Base-by-base conservation (phyloP, 805 yeast species). In the Ogataea wickerhamii region DNA sequence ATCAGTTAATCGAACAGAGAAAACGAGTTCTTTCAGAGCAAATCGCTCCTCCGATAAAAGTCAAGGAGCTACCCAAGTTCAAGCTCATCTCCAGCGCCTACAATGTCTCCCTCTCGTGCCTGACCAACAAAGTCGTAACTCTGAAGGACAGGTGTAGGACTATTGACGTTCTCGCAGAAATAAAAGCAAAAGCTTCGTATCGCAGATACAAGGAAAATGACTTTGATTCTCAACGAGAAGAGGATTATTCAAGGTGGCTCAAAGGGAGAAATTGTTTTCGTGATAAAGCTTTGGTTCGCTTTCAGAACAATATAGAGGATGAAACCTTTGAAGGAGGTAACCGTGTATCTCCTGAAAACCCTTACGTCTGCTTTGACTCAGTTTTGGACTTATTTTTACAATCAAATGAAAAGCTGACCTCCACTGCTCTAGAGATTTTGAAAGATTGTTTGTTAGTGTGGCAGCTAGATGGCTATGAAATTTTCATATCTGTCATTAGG, bases 391-490 rank as follows among this genome's bases (percentile, higher is more conserved):
- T 25, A 27, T 34, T 44, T 26, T 16, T 50, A 18, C 30, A 27
- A 8, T 32, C 28, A 8, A 27, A 32, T 5, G 7, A 20, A 6
- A 41, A 45, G 4, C 23, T 45, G 8, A 38, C 36, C 32, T 14
- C 25, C 4, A 23, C 22, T n/a, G 31, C 45, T 2, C 29, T 38
- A 11, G 43, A 36, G 18, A 37, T 46, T 5, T n/a, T 50, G 13
- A 45, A 44, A 26, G 52, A 50, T 29, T 50, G 54, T 34, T 27
- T 38, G 14, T 42, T 48, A 36, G 45, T 50, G 14, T 50, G 54
- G 54, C 54, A 50, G 25, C 19, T 50, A n/a, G 54, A 50, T 31
- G 54, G 54, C 10, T 50, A 48, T 34, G 45, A 46, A 34, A 46
- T 44, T 6, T 46, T 43, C 21, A 14, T 44, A 2, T 29, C 47